Conservation (phyloP, 2,329 filamentous ascomycete genomes). For the Orbilia quercus region DNA sequence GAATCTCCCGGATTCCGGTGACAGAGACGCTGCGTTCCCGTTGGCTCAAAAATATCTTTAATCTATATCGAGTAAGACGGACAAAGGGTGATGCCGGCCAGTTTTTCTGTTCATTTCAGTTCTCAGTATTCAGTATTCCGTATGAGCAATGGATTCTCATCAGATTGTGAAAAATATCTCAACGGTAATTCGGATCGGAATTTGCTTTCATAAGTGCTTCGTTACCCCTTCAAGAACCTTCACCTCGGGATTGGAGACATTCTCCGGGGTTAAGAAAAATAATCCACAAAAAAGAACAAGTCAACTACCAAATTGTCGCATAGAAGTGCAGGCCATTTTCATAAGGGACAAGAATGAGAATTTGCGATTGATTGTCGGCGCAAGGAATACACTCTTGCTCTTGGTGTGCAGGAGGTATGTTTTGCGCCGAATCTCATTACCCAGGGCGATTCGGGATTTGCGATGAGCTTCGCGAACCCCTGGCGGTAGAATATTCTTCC, state of each 20-base stretch:
- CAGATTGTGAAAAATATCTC: conserved; percentile 26
- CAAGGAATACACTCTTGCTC: conserved; percentile 32
- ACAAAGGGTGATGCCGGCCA: conserved; percentile 35
- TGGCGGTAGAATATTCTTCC: conserved; percentile 55
- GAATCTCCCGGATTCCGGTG: conserved; percentile 45
- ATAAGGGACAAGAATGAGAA: conserved; percentile 37
- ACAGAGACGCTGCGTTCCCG: conserved; percentile 31
- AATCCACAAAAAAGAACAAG: neutral
- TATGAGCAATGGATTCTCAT: conserved; percentile 5
- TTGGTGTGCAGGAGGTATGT: conserved; percentile 11
- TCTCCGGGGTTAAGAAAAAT: conserved; percentile 48
- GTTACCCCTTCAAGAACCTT: conserved; percentile 5
- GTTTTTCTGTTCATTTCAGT: neutral
- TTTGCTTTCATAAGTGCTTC: conserved; percentile 23
- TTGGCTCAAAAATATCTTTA: conserved; percentile 25
- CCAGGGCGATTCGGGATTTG: conserved; percentile 41
- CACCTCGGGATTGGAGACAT: conserved; percentile 25
- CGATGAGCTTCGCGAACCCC: conserved; percentile 36
- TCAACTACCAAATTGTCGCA: conserved; percentile 1
- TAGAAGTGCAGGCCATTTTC: conserved; percentile 22
- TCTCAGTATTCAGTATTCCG: neutral
- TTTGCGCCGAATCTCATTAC: conserved; percentile 9
- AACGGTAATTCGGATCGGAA: conserved; percentile 35
- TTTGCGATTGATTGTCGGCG: conserved; percentile 35
- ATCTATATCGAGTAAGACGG: conserved; percentile 46